These are phyloP conservation scores for Calendula officinalis DNA, from an alignment of 129 eudicot genomes.

Conservation along the genomic window DNA sequence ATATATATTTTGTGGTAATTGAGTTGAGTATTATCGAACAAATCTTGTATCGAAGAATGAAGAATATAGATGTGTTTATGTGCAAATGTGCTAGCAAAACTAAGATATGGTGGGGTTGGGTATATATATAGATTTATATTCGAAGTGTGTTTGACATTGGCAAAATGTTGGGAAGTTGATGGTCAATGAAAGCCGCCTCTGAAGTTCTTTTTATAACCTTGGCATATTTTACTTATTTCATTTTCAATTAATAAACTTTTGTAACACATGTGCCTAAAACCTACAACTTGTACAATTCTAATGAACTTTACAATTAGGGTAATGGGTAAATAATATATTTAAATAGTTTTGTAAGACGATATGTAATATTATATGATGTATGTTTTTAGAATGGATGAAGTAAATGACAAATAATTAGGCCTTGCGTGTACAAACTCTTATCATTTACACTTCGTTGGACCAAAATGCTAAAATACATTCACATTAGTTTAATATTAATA, in stretches of 20 bases:
- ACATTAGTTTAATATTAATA: neutral
- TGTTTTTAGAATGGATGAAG: neutral
- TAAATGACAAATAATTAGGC: neutral
- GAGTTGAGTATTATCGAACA: neutral
- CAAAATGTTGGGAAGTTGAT: neutral
- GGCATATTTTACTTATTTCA: neutral
- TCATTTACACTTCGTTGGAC: neutral
- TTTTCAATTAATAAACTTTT: neutral
- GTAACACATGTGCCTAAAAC: slow-evolving; percentile 10
- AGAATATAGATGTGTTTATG: too few species aligned
- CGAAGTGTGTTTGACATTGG: neutral
- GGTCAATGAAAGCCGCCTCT: slow-evolving; percentile 6
- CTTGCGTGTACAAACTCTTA: neutral
- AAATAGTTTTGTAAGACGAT: too few species aligned
- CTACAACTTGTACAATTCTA: neutral
- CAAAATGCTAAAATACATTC: neutral
- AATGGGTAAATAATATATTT: too few species aligned
- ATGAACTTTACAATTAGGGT: neutral
- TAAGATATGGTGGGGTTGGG: slow-evolving; percentile 8
- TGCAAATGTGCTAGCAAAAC: neutral
- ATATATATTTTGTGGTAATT: too few species aligned
- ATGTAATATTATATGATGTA: too few species aligned
- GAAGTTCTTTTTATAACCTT: neutral
- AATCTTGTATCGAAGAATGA: neutral
- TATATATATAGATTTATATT: neutral